Percentiles rank a stretch among this genome's conserved stretches.
Conservation (phyloP, 495 filamentous ascomycete genomes). For the Xylaria longipes region DNA sequence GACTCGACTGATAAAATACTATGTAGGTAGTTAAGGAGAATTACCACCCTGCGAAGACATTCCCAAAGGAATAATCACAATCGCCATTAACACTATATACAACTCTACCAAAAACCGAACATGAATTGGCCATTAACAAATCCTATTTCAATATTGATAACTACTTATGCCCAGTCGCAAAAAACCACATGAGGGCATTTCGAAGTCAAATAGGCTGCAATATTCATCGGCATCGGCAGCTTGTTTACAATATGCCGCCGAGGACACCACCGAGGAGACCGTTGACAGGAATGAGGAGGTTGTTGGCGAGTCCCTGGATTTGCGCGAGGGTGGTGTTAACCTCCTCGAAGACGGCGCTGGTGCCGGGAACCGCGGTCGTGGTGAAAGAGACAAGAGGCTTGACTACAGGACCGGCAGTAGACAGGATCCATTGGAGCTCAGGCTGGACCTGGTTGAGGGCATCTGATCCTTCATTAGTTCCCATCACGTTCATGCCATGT, state of each 20-base stretch:
- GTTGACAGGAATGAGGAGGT: not conserved
- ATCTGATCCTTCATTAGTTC: not conserved
- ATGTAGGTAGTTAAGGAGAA: not conserved
- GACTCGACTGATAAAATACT: no score
- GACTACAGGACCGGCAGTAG: not conserved
- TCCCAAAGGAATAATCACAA: not conserved
- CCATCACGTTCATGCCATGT: not conserved
- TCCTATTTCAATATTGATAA: not conserved
- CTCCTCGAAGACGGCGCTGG: not conserved
- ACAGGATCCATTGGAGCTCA: slow-evolving; percentile 8
- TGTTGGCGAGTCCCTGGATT: not conserved
- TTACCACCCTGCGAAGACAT: not conserved
- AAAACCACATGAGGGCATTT: not conserved
- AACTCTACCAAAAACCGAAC: not conserved
- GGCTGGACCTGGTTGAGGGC: slow-evolving; percentile 11
- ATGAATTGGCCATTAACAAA: not conserved
- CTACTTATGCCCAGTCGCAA: not conserved
- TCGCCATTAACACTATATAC: slow-evolving; percentile 6
- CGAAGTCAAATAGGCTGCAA: not conserved
- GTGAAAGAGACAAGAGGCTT: slow-evolving; percentile 12
- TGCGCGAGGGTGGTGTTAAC: not conserved
- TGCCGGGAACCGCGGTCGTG: not conserved
- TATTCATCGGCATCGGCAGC: not conserved
- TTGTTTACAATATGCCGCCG: not conserved
- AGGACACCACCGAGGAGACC: not conserved